Conservation (phyloP, 2,329 filamentous ascomycete species). For the Drechslerella dactyloides region DNA sequence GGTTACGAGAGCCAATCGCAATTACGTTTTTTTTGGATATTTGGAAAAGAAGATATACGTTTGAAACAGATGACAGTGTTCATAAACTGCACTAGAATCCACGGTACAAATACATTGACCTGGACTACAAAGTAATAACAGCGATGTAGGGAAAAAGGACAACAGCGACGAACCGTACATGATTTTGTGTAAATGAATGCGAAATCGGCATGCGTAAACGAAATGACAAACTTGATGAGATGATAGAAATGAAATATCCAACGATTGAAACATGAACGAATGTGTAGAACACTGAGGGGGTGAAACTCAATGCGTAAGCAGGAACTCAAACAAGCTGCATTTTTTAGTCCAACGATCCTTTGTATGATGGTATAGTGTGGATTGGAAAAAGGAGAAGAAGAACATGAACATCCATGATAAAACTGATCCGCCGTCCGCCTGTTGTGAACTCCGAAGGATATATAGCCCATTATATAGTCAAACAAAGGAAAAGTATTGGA, state of each 20-base stretch:
- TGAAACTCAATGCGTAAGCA: not conserved
- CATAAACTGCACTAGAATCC: not conserved
- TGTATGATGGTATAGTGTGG: constrained; percentile 38
- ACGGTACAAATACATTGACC: not conserved
- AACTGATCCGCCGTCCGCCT: constrained; percentile 16
- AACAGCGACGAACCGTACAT: not conserved
- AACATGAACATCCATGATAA: constrained; percentile 13
- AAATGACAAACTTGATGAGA: not conserved
- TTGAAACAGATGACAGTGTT: not conserved
- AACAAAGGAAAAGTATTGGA: not conserved
- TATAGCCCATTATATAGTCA: constrained; percentile 2
- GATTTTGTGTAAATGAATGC: not conserved
- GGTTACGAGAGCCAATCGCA: too few relatives aligned
- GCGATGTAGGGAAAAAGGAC: too few relatives aligned
- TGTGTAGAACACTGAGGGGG: not conserved
- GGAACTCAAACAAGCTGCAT: constrained; percentile 1
- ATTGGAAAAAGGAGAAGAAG: not conserved
- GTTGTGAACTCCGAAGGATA: constrained; percentile 37
- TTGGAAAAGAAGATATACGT: not conserved
- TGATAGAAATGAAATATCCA: not conserved
- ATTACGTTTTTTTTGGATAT: too few relatives aligned
- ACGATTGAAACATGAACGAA: not conserved
- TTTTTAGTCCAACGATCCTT: not conserved
- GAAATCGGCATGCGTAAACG: not conserved
- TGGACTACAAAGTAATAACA: not conserved